Conservation (phyloP, 225 moss, liverwort and hornwort genomes). For the Thuidium tamariscinum region DNA sequence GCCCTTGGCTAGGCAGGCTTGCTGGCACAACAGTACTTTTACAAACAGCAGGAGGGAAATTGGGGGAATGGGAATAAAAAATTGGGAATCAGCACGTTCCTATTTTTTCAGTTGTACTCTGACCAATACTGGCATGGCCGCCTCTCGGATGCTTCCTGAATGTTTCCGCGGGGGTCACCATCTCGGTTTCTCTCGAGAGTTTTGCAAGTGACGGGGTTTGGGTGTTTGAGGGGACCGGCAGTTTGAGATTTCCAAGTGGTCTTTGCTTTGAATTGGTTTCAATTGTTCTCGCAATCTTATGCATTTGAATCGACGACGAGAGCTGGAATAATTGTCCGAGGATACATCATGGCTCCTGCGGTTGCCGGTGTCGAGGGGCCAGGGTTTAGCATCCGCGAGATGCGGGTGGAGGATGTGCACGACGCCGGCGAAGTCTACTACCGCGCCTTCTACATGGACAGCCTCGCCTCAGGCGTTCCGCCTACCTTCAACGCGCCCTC, state of each 20-base stretch:
- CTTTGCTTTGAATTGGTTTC: not conserved
- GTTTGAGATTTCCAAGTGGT: not conserved
- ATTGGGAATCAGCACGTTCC: not conserved
- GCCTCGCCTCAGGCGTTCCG: not conserved
- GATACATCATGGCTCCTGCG: not conserved
- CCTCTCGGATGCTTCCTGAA: not conserved
- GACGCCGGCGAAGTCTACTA: not conserved
- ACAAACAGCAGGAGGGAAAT: not conserved
- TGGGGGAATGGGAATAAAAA: not conserved
- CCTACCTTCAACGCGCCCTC: not conserved
- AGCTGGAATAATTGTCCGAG: not conserved
- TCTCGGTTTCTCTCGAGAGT: not conserved
- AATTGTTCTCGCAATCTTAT: not conserved
- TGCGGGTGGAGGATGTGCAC: slow-evolving; percentile 8
- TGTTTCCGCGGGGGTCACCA: not conserved
- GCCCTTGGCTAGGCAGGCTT: no score
- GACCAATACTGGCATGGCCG: not conserved
- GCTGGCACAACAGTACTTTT: not conserved
- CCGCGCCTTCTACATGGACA: slow-evolving; percentile 8
- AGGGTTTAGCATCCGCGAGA: not conserved
- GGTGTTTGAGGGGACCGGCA: not conserved
- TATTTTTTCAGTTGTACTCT: not conserved
- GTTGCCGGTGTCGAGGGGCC: not conserved
- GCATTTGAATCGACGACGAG: not conserved
- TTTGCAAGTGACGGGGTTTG: not conserved